phyloP scores from a whole-genome alignment of 2,329 filamentous ascomycete species.

The Emergomyces pasteurianus region DNA sequence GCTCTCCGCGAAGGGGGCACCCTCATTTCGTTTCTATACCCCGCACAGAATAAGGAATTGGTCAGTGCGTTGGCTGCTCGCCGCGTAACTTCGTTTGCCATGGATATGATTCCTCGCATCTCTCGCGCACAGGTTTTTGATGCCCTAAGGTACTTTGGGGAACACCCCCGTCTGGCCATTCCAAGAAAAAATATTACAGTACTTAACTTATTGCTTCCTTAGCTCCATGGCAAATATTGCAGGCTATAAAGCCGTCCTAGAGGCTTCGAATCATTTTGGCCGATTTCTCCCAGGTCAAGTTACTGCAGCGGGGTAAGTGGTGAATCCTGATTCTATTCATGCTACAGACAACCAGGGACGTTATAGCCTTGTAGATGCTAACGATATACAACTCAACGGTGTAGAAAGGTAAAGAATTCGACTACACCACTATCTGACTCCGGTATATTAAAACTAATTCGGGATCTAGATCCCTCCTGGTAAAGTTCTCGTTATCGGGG shows the following conservation, averaged over 20 bases:
- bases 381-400: constrained; percentile 8
- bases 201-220: background rate
- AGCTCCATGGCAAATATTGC: constrained; percentile 93
- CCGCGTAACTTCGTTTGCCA: constrained; percentile 68
- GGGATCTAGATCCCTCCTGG: constrained; percentile 58
- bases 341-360: background rate
- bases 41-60: constrained; percentile 63
- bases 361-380: constrained; percentile 11
- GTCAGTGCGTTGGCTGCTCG: constrained; percentile 60
- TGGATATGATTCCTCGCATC: constrained; percentile 88
- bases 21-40: constrained; percentile 73
- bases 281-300: constrained; percentile 82
- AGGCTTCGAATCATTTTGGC: constrained; percentile 81
- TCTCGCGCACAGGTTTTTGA: constrained; percentile 82
- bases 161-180: background rate
- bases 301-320: constrained; percentile 60
- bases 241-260: constrained; percentile 81
- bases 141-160: constrained; percentile 44
- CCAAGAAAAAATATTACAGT: background rate
- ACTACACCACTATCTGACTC: background rate
- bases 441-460: constrained; percentile 3
- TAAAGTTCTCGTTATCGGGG: constrained; percentile 82
- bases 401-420: constrained; percentile 9
- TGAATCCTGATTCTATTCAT: background rate
- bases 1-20: constrained; percentile 58